Evolutionary conservation across 306 rosid species (phyloP).

Genomic region (Corylus heterophylla): DNA sequence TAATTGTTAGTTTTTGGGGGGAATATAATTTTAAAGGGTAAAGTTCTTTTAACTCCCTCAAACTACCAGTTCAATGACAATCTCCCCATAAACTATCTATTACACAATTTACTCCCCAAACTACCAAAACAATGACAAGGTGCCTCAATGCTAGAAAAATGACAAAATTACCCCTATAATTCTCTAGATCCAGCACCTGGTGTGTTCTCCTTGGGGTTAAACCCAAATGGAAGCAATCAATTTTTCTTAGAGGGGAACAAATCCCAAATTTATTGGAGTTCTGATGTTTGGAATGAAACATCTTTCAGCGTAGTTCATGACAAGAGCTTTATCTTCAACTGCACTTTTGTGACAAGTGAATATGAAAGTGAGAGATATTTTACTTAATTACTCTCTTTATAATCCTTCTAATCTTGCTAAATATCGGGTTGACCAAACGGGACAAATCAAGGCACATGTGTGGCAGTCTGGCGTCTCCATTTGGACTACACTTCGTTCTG

Average conservation of each 20-base stretch:
- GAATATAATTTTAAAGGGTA: too few species aligned
- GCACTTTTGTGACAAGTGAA: neutral
- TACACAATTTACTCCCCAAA: too few species aligned
- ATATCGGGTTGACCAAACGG: neutral
- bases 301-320: neutral
- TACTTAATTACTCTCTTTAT: too few species aligned
- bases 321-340: neutral
- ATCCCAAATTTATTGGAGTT: neutral
- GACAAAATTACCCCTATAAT: too few species aligned
- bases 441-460: too few species aligned
- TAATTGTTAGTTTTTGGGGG: too few species aligned
- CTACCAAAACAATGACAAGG: too few species aligned
- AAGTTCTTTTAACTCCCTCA: too few species aligned
- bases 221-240: slow-evolving; percentile 31
- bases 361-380: neutral
- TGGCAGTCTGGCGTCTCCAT: too few species aligned
- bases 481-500: too few species aligned
- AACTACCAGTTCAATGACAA: too few species aligned
- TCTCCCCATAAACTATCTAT: too few species aligned
- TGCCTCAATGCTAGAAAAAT: slow-evolving; percentile 55
- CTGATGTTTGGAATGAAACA: neutral
- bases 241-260: neutral
- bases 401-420: neutral
- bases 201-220: slow-evolving; percentile 41
- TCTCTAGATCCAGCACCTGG: slow-evolving; percentile 47